phyloP scores from a whole-genome alignment of 768 basidiomycete genomes.

The Pholiota microspora region DNA sequence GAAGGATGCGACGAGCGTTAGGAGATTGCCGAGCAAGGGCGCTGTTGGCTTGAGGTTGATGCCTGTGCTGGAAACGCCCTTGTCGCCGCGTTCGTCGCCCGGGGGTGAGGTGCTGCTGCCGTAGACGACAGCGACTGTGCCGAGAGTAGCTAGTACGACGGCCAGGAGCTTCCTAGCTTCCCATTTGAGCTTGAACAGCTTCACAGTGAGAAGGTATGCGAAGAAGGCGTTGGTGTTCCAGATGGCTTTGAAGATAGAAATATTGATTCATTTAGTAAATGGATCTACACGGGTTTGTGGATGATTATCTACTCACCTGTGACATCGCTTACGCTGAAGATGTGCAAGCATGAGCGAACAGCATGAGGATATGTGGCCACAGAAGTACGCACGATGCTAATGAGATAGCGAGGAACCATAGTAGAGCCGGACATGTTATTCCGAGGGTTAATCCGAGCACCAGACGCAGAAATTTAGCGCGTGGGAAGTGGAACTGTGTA shows the following conservation, averaged over 20 bases:
- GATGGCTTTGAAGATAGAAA: slow-evolving; percentile 38
- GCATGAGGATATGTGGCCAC: not conserved
- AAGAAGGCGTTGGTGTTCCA: slow-evolving; percentile 94
- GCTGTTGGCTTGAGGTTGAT: slow-evolving; percentile 35
- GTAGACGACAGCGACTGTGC: slow-evolving; percentile 81
- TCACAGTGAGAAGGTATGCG: slow-evolving; percentile 84
- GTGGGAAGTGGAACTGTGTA: slow-evolving; percentile 34
- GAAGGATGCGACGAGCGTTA: slow-evolving; percentile 72
- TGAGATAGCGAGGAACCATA: slow-evolving; percentile 76
- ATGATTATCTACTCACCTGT: slow-evolving; percentile 46
- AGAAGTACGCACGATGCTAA: slow-evolving; percentile 62
- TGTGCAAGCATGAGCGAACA: slow-evolving; percentile 10
- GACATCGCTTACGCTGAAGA: slow-evolving; percentile 71
- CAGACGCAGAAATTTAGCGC: slow-evolving; percentile 34
- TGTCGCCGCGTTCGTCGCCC: slow-evolving; percentile 10
- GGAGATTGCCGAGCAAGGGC: slow-evolving; percentile 68
- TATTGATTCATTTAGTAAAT: not conserved
- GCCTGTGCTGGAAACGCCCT: slow-evolving; percentile 9
- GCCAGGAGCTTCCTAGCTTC: slow-evolving; percentile 62
- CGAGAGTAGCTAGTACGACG: slow-evolving; percentile 77
- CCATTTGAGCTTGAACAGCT: slow-evolving; percentile 62
- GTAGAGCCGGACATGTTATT: slow-evolving; percentile 59
- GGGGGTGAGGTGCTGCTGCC: slow-evolving; percentile 49
- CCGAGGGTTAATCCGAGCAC: slow-evolving; percentile 48
- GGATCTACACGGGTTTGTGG: slow-evolving; percentile 6